These are phyloP conservation scores for Fusarium nelsonii DNA, from an alignment of 2,329 filamentous ascomycete species.

Conservation along the genomic window DNA sequence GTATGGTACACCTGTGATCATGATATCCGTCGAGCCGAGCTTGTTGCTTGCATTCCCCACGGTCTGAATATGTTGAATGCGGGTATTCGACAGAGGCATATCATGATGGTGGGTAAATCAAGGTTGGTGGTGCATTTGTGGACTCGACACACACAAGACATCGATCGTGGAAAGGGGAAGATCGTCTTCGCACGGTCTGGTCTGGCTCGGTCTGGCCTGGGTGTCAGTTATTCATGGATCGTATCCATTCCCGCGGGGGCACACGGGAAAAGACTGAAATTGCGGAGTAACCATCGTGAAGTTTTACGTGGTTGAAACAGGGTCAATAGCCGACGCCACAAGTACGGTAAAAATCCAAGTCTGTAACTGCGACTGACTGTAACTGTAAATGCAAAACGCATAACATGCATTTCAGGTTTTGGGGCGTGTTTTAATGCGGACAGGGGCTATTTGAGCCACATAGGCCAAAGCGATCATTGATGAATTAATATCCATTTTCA, in stretches of 20 bases:
- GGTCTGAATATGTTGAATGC: conserved; percentile 16
- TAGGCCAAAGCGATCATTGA: not conserved
- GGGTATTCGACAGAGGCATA: not conserved
- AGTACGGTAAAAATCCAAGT: not conserved
- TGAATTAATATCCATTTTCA: not conserved
- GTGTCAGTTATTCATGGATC: conserved; percentile 13
- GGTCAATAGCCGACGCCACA: conserved; percentile 48
- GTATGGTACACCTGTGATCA: not conserved
- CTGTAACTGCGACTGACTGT: not conserved
- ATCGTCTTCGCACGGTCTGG: conserved; percentile 42
- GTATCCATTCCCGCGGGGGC: conserved; percentile 23
- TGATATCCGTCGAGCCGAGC: conserved; percentile 32
- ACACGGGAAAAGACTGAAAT: conserved; percentile 39
- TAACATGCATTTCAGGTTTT: conserved; percentile 27
- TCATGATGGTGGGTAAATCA: conserved; percentile 8
- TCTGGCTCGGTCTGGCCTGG: conserved; percentile 5
- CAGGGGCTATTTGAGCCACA: conserved; percentile 13
- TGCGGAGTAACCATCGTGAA: conserved; percentile 47
- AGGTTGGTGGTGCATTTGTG: conserved; percentile 15
- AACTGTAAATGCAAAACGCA: not conserved
- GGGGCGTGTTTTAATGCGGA: conserved; percentile 10
- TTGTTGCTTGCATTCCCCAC: conserved; percentile 34
- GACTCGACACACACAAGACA: conserved; percentile 10
- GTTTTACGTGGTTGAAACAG: conserved; percentile 43
- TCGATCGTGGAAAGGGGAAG: conserved; percentile 24